Conservation (phyloP, 306 rosid genomes). For the Sicyos baderoa region DNA sequence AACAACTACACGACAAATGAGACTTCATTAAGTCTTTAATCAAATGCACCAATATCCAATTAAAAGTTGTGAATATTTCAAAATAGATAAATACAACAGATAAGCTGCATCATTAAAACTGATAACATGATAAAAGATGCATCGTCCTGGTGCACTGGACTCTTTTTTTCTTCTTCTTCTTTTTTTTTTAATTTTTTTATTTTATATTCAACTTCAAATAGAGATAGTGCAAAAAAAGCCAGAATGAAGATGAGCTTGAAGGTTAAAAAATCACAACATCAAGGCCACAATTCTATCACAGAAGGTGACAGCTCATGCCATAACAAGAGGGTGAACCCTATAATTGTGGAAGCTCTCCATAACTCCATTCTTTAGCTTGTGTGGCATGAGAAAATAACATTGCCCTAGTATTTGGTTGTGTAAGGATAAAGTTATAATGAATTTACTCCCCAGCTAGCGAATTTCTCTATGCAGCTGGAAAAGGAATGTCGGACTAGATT, state of each 20-base stretch:
- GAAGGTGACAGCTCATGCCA: not conserved
- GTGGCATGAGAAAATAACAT: not conserved
- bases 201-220: no score
- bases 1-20: slow-evolving; percentile 45
- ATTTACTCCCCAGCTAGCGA: not conserved
- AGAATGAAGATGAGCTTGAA: not conserved
- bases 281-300: not conserved
- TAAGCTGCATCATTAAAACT: not conserved
- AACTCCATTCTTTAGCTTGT: not conserved
- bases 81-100: not conserved
- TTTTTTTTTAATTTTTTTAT: no score
- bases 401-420: not conserved
- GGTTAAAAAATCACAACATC: not conserved
- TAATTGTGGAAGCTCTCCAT: not conserved
- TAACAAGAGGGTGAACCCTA: slow-evolving; percentile 4
- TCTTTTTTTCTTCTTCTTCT: no score
- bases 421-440: not conserved
- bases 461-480: not conserved
- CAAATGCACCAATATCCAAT: not conserved
- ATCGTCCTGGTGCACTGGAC: no score
- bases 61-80: slow-evolving; percentile 4
- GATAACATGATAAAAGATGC: not conserved
- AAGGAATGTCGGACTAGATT: not conserved
- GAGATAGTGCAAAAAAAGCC: not conserved
- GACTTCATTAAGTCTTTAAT: not conserved